Percentiles rank a stretch among this genome's conserved stretches.
phyloP scores from a whole-genome alignment of 2,329 filamentous ascomycete species.

The Penicillium sp. region DNA sequence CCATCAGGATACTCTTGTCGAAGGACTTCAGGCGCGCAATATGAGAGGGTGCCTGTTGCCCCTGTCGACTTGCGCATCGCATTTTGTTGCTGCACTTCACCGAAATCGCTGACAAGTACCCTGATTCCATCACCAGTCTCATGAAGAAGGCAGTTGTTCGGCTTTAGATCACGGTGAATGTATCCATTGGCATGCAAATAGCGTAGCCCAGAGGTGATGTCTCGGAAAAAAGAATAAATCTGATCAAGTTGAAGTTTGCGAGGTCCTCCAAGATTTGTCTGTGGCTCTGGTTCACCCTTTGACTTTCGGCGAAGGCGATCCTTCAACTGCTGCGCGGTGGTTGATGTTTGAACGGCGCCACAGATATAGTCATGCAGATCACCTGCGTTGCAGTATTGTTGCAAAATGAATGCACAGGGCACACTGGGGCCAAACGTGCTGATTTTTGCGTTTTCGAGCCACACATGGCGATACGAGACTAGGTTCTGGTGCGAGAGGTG shows the following conservation, averaged over 20 bases:
- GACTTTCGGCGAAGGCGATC: conserved; percentile 82
- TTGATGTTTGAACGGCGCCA: conserved; percentile 62
- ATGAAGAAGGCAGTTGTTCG: conserved; percentile 91
- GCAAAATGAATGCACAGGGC: conserved; percentile 92
- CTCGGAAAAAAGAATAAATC: conserved; percentile 94
- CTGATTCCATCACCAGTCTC: conserved; percentile 68
- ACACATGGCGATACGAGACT: conserved; percentile 95
- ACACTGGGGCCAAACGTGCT: conserved; percentile 87
- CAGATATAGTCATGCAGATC: conserved; percentile 87
- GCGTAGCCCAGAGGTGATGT: conserved; percentile 88
- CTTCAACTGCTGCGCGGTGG: conserved; percentile 83
- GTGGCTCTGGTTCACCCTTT: conserved; percentile 70
- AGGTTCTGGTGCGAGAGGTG: conserved; percentile 91
- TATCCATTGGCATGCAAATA: conserved; percentile 90
- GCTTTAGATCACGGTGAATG: conserved; percentile 94
- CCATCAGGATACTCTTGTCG: conserved; percentile 65
- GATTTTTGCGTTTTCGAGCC: conserved; percentile 86
- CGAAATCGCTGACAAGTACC: conserved; percentile 95
- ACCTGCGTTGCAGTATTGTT: conserved; percentile 95
- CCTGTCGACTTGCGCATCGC: conserved; percentile 84
- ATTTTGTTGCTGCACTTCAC: conserved; percentile 88
- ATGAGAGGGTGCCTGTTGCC: conserved; percentile 93
- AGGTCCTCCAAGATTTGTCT: conserved; percentile 53
- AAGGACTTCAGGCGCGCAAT: conserved; percentile 93
- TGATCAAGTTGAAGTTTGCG: conserved; percentile 76